A percentile compares a stretch with the other conserved stretches of the same genome.
Conservation (phyloP, 768 basidiomycete genomes). For the Rossbeevera mucosa region DNA sequence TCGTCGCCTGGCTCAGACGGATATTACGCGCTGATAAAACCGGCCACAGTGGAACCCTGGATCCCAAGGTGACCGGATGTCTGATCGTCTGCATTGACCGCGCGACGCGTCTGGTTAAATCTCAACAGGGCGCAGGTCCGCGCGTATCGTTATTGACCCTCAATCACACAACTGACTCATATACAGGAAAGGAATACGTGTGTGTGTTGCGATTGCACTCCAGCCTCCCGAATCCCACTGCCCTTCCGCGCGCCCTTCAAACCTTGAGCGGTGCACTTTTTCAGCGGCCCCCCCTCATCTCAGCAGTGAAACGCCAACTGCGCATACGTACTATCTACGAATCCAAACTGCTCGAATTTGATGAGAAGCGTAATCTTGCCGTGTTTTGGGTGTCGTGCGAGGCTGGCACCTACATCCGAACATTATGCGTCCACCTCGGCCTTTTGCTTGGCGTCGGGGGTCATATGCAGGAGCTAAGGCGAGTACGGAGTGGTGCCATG, state of each 20-base stretch:
- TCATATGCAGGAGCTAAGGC: slow-evolving; percentile 98
- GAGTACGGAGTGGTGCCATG: slow-evolving; percentile 94
- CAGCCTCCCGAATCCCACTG: slow-evolving; percentile 70
- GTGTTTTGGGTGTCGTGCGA: slow-evolving; percentile 99
- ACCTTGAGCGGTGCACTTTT: slow-evolving; percentile 97
- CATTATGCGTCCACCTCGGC: slow-evolving; percentile 95
- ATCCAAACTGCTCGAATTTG: slow-evolving; percentile 92
- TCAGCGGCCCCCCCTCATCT: slow-evolving; percentile 97
- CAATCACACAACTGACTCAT: neutral
- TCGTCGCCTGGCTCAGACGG: slow-evolving; percentile 97
- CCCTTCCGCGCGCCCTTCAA: slow-evolving; percentile 89
- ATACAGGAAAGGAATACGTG: slow-evolving; percentile 92
- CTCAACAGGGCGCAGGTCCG: slow-evolving; percentile 94
- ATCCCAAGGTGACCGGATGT: slow-evolving; percentile 99
- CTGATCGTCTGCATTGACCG: slow-evolving; percentile 99
- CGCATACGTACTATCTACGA: slow-evolving; percentile 97
- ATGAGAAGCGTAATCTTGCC: slow-evolving; percentile 92
- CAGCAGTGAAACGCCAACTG: slow-evolving; percentile 96
- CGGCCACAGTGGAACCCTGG: slow-evolving; percentile 96
- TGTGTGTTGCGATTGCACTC: slow-evolving; percentile 93
- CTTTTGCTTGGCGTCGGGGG: slow-evolving; percentile 93
- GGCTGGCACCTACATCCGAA: slow-evolving; percentile 95
- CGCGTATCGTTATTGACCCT: slow-evolving; percentile 7
- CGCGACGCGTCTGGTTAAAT: slow-evolving; percentile 95
- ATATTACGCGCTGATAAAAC: slow-evolving; percentile 97